phyloP scores from a whole-genome alignment of 2,329 filamentous ascomycete species.

The Tolypocladium endophyticum region DNA sequence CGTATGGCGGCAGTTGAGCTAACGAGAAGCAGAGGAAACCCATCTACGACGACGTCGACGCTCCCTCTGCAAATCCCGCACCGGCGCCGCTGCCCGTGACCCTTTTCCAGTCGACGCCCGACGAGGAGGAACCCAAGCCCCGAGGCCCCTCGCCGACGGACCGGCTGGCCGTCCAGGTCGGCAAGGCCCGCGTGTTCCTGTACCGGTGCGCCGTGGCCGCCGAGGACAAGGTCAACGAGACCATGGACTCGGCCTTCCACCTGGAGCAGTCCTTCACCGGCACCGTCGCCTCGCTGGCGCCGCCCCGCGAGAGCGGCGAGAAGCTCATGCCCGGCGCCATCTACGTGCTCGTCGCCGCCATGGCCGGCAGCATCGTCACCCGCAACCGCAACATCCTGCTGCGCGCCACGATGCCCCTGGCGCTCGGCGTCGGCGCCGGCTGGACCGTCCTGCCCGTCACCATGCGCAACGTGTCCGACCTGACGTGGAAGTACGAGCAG shows the following conservation, averaged over 20 bases:
- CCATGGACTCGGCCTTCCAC: constrained; percentile 70
- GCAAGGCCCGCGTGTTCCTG: constrained; percentile 67
- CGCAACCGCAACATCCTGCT: constrained; percentile 81
- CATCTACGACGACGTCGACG: constrained; percentile 68
- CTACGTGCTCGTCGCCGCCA: constrained; percentile 87
- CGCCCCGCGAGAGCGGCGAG: constrained; percentile 76
- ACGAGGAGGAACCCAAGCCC: constrained; percentile 21
- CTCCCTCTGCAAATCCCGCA: constrained; percentile 18
- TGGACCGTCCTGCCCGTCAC: constrained; percentile 82
- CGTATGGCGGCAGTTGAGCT: neutral
- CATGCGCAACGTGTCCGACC: constrained; percentile 75
- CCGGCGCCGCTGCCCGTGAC: constrained; percentile 15
- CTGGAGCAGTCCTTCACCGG: constrained; percentile 84
- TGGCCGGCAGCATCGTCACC: constrained; percentile 87
- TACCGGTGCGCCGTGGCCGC: constrained; percentile 63
- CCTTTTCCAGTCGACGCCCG: constrained; percentile 20
- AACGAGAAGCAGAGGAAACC: constrained; percentile 42
- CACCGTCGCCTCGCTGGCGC: constrained; percentile 81
- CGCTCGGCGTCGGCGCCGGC: constrained; percentile 71
- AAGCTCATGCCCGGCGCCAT: constrained; percentile 79
- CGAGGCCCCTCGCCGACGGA: constrained; percentile 72
- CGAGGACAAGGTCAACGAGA: constrained; percentile 74
- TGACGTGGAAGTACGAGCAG: constrained; percentile 91
- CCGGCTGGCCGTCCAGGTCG: constrained; percentile 74
- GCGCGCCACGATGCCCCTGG: constrained; percentile 64